phyloP scores from a whole-genome alignment of 1,139 yeast genomes.

The Arxiozyma slooffiae region DNA sequence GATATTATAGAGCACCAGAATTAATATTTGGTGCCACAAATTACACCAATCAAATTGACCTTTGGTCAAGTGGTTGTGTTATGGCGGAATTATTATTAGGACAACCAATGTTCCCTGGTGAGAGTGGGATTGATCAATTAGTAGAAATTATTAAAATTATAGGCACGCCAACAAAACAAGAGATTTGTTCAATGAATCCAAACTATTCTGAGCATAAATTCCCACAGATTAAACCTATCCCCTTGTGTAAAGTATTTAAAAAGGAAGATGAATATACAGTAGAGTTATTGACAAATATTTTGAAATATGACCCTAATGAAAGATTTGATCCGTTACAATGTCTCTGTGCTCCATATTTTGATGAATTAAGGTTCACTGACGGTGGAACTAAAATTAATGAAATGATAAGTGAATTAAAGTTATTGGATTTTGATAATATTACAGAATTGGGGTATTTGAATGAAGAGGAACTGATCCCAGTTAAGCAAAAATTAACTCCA shows the following conservation, averaged over 20 bases:
- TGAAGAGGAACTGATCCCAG: constrained; percentile 19
- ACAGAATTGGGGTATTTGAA: constrained; percentile 24
- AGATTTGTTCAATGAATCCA: constrained; percentile 90
- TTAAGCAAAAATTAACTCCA: constrained; percentile 14
- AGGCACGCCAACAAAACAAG: constrained; percentile 92
- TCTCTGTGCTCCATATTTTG: constrained; percentile 27
- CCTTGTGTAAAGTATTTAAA: constrained; percentile 73
- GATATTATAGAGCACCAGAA: constrained; percentile 94
- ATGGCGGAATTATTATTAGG: constrained; percentile 94
- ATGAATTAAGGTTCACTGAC: constrained; percentile 23
- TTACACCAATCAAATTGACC: constrained; percentile 92
- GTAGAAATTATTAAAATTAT: constrained; percentile 92
- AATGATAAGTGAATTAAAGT: constrained; percentile 16
- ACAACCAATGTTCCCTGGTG: constrained; percentile 96
- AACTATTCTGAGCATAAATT: constrained; percentile 95
- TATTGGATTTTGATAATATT: constrained; percentile 23
- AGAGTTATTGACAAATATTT: constrained; percentile 23
- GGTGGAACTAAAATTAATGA: constrained; percentile 15
- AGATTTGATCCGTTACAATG: constrained; percentile 29
- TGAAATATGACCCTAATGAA: constrained; percentile 29
- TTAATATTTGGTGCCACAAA: constrained; percentile 84
- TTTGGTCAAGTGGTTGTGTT: constrained; percentile 97
- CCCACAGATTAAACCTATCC: constrained; percentile 93
- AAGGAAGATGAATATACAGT: constrained; percentile 32
- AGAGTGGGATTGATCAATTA: constrained; percentile 91